phyloP scores from a whole-genome alignment of 371 early-diverging fungal species.

The Rhizopus stolonifer region DNA sequence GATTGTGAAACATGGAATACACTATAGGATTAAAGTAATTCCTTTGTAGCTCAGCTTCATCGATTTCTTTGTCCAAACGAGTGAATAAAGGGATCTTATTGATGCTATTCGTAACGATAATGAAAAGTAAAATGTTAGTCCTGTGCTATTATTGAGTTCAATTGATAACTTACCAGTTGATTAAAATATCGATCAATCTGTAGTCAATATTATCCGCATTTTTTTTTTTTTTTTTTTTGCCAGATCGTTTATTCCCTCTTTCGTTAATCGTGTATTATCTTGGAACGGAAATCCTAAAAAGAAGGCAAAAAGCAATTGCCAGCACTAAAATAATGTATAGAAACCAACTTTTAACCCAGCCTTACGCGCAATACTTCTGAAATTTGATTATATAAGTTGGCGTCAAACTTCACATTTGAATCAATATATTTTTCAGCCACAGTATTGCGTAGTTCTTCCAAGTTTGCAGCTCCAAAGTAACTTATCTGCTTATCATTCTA shows the following conservation, averaged over 20 bases:
- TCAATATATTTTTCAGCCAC: conserved; percentile 9
- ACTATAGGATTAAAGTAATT: conserved; percentile 13
- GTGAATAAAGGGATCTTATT: conserved; percentile 13
- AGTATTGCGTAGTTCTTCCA: conserved; percentile 7
- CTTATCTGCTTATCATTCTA: conserved; percentile 19
- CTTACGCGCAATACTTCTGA: conserved; percentile 22
- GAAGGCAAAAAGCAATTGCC: conserved; percentile 14
- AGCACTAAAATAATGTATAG: conserved; percentile 12
- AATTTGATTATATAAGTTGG: conserved; percentile 17
- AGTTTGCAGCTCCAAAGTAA: conserved; percentile 15
- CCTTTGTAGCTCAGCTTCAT: conserved; percentile 15
- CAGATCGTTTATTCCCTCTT: conserved; percentile 7
- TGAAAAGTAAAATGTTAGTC: conserved; percentile 17
- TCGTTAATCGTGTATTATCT: conserved; percentile 12
- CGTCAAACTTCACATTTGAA: conserved; percentile 20
- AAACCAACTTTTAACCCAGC: conserved; percentile 13
- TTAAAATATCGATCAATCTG: conserved; percentile 15
- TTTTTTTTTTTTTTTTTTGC: too few species aligned
- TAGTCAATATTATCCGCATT: conserved; percentile 9
- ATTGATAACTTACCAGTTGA: conserved; percentile 18
- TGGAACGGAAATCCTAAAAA: conserved; percentile 20
- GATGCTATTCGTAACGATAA: conserved; percentile 16
- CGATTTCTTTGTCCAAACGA: conserved; percentile 11
- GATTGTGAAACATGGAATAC: conserved; percentile 18
- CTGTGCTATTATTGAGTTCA: conserved; percentile 9